These are phyloP conservation scores for Capsella bursapastoris DNA, from an alignment of 345 rosid species.

Conservation along the genomic window DNA sequence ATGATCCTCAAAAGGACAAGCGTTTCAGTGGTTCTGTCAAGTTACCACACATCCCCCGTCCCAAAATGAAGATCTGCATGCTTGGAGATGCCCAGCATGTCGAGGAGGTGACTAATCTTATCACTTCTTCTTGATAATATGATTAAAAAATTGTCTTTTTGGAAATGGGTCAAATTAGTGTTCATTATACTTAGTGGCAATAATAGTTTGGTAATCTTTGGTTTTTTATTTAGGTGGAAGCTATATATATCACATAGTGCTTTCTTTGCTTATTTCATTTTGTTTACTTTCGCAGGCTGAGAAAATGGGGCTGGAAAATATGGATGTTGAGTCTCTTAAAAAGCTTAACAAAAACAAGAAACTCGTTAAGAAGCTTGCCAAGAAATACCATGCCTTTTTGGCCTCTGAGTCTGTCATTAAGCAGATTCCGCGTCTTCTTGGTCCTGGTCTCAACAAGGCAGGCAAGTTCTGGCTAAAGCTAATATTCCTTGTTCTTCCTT, in stretches of 20 bases:
- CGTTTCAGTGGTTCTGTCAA: slow-evolving; percentile 87
- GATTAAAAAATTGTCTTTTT: background rate
- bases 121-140: background rate
- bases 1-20: slow-evolving; percentile 86
- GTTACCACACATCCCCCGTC: slow-evolving; percentile 81
- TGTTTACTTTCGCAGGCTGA: slow-evolving; percentile 48
- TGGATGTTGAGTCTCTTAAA: slow-evolving; percentile 71
- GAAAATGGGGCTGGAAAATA: slow-evolving; percentile 58
- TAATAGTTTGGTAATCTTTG: too few relatives aligned
- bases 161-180: background rate
- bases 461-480: slow-evolving; percentile 50
- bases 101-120: slow-evolving; percentile 60
- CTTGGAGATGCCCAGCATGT: slow-evolving; percentile 91
- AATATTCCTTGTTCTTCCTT: background rate
- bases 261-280: background rate
- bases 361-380: slow-evolving; percentile 69
- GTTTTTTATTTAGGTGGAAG: slow-evolving; percentile 13
- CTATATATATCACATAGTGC: slow-evolving; percentile 54
- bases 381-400: slow-evolving; percentile 69
- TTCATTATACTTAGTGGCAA: background rate
- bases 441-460: slow-evolving; percentile 82
- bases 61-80: slow-evolving; percentile 88
- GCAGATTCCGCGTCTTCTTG: slow-evolving; percentile 73
- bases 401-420: slow-evolving; percentile 73
- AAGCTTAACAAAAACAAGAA: slow-evolving; percentile 75